phyloP scores from a whole-genome alignment of 2,329 filamentous ascomycete genomes.

The Pyrenophora seminiperda region DNA sequence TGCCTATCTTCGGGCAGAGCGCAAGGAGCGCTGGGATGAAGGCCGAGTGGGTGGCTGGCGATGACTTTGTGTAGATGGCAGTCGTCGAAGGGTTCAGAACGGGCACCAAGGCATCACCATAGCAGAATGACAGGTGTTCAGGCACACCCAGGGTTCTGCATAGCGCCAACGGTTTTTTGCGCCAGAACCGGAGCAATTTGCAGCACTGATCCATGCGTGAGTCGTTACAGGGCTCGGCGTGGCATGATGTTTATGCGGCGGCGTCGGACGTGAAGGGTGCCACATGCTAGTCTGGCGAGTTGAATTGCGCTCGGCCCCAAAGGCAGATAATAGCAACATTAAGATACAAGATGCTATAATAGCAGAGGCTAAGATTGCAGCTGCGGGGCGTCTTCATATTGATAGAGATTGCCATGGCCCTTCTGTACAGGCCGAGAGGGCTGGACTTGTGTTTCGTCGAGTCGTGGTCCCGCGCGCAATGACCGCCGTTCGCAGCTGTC shows the following conservation, averaged over 20 bases:
- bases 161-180: no score
- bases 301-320: slow-evolving; percentile 2
- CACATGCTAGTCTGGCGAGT: slow-evolving; percentile 3
- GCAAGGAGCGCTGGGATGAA: slow-evolving; percentile 94
- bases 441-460: slow-evolving; percentile 9
- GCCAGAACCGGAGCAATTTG: no score
- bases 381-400: slow-evolving; percentile 11
- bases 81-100: no score
- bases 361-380: slow-evolving; percentile 2
- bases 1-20: slow-evolving; percentile 80
- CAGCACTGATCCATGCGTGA: no score
- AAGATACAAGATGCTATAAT: no score
- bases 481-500: slow-evolving; percentile 10
- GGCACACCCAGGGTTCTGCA: no score
- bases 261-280: not conserved
- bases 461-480: slow-evolving; percentile 7
- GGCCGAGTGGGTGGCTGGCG: slow-evolving; percentile 94
- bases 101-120: no score
- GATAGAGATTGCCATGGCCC: not conserved
- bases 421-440: slow-evolving; percentile 1
- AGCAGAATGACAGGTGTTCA: no score
- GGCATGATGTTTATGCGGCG: not conserved
- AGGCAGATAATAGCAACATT: not conserved
- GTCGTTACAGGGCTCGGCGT: no score
- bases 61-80: slow-evolving; percentile 18